Percentiles rank a stretch among this genome's conserved stretches.
Conservation (phyloP, 2,329 filamentous ascomycete species). For the Dactylellina drechsleri region DNA sequence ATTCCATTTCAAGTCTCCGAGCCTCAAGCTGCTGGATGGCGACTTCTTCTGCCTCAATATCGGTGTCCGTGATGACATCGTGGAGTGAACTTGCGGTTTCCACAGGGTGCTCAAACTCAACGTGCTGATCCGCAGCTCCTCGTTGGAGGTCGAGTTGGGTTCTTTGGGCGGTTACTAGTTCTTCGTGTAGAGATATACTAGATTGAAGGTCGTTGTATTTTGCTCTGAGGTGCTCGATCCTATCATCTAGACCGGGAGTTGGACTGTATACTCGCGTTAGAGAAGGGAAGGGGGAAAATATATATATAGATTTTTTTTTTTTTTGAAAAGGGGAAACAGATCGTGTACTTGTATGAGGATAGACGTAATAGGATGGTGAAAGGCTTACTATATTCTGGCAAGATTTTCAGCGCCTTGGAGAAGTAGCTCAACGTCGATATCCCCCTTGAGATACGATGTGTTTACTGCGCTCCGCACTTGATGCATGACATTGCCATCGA, state of each 20-base stretch:
- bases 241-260: conserved; percentile 41
- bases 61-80: conserved; percentile 1
- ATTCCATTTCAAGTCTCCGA: conserved; percentile 35
- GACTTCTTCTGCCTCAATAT: conserved; percentile 36
- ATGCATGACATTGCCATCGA: conserved; percentile 44
- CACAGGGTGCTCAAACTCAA: background rate
- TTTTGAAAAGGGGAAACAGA: too few species aligned
- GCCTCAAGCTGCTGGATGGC: conserved; percentile 38
- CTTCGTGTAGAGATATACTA: conserved; percentile 38
- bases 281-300: background rate
- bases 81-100: background rate
- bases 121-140: conserved; percentile 9
- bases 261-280: conserved; percentile 17
- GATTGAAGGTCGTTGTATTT: conserved; percentile 41
- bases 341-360: background rate
- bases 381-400: conserved; percentile 47
- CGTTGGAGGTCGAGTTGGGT: conserved; percentile 47
- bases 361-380: background rate
- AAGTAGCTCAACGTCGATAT: conserved; percentile 42
- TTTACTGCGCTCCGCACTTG: conserved; percentile 42
- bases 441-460: conserved; percentile 38
- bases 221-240: conserved; percentile 28
- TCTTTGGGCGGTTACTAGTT: conserved; percentile 47
- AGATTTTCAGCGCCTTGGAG: conserved; percentile 44
- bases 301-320: too few species aligned